phyloP scores from a whole-genome alignment of 768 basidiomycete genomes.

The Boletus speciosus region DNA sequence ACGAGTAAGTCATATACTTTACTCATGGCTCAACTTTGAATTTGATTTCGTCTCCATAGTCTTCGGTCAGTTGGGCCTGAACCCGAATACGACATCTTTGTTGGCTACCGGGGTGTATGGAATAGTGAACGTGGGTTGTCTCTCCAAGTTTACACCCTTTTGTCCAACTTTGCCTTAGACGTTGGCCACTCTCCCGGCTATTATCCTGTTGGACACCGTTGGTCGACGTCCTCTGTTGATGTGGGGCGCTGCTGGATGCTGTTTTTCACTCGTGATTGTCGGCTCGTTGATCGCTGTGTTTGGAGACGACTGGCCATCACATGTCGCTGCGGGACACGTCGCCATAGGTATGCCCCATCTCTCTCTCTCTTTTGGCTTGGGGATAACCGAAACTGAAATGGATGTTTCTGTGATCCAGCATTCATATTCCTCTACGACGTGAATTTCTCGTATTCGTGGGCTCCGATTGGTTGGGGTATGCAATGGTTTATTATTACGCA shows the following conservation, averaged over 20 bases:
- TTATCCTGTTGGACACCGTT: conserved; percentile 36
- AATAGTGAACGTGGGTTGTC: conserved; percentile 27
- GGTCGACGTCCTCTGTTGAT: conserved; percentile 41
- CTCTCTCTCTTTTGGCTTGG: conserved; percentile 6
- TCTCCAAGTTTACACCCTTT: neutral
- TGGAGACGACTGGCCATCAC: conserved; percentile 28
- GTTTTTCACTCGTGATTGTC: conserved; percentile 26
- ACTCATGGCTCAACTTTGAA: neutral
- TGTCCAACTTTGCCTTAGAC: conserved; percentile 18
- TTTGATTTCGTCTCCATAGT: conserved; percentile 29
- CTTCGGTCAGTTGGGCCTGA: conserved; percentile 39
- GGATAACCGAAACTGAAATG: conserved; percentile 7
- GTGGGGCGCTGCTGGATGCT: conserved; percentile 36
- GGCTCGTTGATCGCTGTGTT: conserved; percentile 28
- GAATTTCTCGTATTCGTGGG: conserved; percentile 36
- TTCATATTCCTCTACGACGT: conserved; percentile 40
- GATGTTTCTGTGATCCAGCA: conserved; percentile 20
- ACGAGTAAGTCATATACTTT: conserved; percentile 16
- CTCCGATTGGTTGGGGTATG: conserved; percentile 29
- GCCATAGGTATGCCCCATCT: conserved; percentile 27
- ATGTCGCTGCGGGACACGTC: conserved; percentile 24
- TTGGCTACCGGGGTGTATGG: conserved; percentile 42
- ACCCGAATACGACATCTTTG: conserved; percentile 38
- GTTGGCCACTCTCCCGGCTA: conserved; percentile 35
- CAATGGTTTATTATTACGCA: neutral